A percentile compares a stretch with the other conserved stretches of the same genome.
Evolutionary conservation across 139 green algal genomes (phyloP).

Genomic region (Volvox reticuliferus): DNA sequence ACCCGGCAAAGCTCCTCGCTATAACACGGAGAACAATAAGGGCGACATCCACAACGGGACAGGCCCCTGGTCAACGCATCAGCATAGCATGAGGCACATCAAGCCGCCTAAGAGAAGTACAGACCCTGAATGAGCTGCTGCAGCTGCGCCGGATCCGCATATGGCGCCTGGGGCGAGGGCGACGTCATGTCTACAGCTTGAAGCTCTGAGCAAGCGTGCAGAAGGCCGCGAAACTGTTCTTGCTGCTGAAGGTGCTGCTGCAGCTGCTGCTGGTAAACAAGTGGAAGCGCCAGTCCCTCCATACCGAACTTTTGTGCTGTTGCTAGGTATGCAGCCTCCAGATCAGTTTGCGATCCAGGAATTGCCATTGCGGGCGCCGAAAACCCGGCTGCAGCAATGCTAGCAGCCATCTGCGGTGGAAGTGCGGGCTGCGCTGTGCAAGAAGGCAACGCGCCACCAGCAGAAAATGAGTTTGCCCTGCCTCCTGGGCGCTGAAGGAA

Average conservation of each 20-base stretch:
- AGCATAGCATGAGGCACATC: neutral
- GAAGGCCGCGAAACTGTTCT: conserved; percentile 14
- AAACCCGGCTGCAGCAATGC: conserved; percentile 37
- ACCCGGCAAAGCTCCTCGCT: neutral
- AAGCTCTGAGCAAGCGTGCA: conserved; percentile 11
- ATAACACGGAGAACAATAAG: neutral
- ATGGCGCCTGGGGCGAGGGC: neutral
- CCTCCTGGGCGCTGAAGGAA: conserved; percentile 2
- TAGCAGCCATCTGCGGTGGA: conserved; percentile 40
- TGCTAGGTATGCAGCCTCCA: conserved; percentile 16
- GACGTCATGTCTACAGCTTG: conserved; percentile 9
- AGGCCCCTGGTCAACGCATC: neutral
- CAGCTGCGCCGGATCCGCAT: conserved; percentile 16
- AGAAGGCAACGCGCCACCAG: neutral
- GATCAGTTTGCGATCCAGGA: neutral
- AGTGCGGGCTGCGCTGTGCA: neutral
- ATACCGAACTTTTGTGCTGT: conserved; percentile 40
- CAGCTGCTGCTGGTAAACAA: conserved; percentile 39
- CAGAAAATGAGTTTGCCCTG: conserved; percentile 38
- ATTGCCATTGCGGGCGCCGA: neutral
- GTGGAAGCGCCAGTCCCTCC: conserved; percentile 5
- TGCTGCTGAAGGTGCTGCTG: conserved; percentile 38
- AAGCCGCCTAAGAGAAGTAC: conserved; percentile 29
- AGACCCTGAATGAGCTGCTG: conserved; percentile 43
- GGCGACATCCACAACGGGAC: neutral